Base-by-base conservation (phyloP, 148 eudicot genomes). In the Oxyria digyna region DNA sequence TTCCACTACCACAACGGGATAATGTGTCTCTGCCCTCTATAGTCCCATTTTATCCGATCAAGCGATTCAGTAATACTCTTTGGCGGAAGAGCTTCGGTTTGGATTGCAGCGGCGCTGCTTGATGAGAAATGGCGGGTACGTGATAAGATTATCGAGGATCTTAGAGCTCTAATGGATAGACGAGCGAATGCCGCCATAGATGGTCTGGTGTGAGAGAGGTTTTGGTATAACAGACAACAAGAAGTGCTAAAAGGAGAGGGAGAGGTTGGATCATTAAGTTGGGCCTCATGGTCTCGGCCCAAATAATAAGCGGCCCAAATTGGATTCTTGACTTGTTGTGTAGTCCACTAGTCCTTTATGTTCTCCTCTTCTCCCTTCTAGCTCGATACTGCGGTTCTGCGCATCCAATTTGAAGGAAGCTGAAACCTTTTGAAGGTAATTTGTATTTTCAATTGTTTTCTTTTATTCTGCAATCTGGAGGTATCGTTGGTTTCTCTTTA, bases 11-110 rank as follows among this genome's bases (percentile, higher is more conserved):
- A 97, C 26, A 94, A 72, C 0, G 97, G 99, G 49, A 95, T 87
- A 74, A 74, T 46, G 75, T 43, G 67, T 37, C 99, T 72, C 77
- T 95, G 99, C 0, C 99, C 99, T 50, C 99, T 71, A 77, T 95
- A 88, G 81, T 95, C 99, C 97, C 97, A 95, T 67, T 88, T 91
- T 66, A 91, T 85, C 26, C 93, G 88, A 85, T 95, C 96, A 70
- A 85, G 81, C 3, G 85, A 75, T 55, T 85, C 89, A 0, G 68
- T 64, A 8, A 87, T 82, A 69, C 71, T 77, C 67, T 45, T 73
- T 49, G 82, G 74, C 41, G 80, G 71, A 59, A 83, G 81, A 4
- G 78, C 72, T 29, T 71, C 68, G 17, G 72, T 49, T n/a, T 77
- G 23, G 40, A 54, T 27, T 26, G 72, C 78, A 40, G 77, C 73